Evolutionary conservation across 306 rosid genomes (phyloP).

Genomic region (Vigna angularis): DNA sequence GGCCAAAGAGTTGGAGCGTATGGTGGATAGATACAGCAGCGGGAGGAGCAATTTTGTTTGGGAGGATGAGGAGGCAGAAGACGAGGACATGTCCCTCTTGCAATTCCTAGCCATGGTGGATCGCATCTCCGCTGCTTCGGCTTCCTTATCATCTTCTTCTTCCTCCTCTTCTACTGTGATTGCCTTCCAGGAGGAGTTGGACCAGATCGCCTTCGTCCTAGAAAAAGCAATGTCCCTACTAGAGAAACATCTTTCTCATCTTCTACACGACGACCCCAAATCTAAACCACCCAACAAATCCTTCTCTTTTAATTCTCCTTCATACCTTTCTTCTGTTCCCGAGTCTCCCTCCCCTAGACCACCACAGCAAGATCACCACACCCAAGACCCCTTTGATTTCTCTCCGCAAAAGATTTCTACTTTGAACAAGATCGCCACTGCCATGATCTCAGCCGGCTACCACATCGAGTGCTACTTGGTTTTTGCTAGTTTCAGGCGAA

Average conservation of each 20-base stretch:
- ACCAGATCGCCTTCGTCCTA: constrained; percentile 46
- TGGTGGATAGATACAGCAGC: constrained; percentile 45
- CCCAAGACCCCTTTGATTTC: constrained; percentile 41
- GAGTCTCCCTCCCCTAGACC: constrained; percentile 1
- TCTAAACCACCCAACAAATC: constrained; percentile 37
- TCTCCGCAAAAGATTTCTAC: constrained; percentile 47
- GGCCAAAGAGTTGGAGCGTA: constrained; percentile 47
- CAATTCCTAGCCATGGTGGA: constrained; percentile 37
- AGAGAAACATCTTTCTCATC: constrained; percentile 59
- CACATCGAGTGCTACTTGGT: constrained; percentile 66
- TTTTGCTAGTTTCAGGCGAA: constrained; percentile 54
- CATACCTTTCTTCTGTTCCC: not conserved
- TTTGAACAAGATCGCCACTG: constrained; percentile 54
- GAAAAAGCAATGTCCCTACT: constrained; percentile 68
- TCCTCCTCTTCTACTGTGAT: constrained; percentile 41
- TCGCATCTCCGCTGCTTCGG: constrained; percentile 51
- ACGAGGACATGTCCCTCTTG: constrained; percentile 46
- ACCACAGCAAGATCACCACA: not conserved
- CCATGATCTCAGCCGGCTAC: constrained; percentile 72
- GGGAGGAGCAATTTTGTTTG: constrained; percentile 49
- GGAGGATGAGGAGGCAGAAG: constrained; percentile 24
- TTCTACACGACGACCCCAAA: constrained; percentile 44
- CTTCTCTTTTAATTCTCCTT: constrained; percentile 49
- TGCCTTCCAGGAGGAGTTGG: constrained; percentile 24
- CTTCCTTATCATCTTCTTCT: not conserved